A percentile compares a stretch with the other conserved stretches of the same genome.
Conservation (phyloP, 169 alveolate species). For the Toxoplasma gondii region DNA sequence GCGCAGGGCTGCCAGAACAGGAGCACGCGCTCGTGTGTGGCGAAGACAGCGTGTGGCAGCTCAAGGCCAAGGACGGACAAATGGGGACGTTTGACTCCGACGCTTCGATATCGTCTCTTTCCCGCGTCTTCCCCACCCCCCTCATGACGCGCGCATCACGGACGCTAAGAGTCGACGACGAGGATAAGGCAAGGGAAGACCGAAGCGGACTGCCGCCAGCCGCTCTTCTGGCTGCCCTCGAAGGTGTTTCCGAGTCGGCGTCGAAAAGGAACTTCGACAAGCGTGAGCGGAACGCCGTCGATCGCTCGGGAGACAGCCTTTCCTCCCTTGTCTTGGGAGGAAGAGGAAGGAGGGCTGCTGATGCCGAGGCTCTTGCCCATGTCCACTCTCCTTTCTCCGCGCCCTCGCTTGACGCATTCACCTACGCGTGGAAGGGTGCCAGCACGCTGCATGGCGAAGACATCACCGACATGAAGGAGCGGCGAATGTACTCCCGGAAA, state of each 20-base stretch:
- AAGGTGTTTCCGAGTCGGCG: neutral
- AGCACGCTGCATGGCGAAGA: neutral
- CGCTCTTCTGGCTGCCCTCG: neutral
- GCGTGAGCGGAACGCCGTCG: neutral
- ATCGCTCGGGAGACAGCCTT: neutral
- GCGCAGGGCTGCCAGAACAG: neutral
- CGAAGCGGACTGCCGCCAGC: neutral
- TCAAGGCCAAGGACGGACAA: too few species aligned
- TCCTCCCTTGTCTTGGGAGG: neutral
- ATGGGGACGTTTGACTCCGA: neutral
- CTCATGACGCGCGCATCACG: neutral
- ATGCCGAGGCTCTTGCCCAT: too few species aligned
- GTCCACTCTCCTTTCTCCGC: too few species aligned
- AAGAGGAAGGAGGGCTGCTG: too few species aligned
- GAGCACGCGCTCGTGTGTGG: neutral
- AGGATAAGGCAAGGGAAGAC: neutral
- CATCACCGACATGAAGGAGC: neutral
- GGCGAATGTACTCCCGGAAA: neutral
- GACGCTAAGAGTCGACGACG: neutral
- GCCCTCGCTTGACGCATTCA: too few species aligned
- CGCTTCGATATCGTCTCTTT: neutral
- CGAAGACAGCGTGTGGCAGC: neutral
- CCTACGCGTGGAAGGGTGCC: neutral
- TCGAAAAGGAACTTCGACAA: neutral
- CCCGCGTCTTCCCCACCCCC: neutral